These are phyloP conservation scores for Parastagonospora nodorum DNA, from an alignment of 2,329 filamentous ascomycete species.

Conservation along the genomic window DNA sequence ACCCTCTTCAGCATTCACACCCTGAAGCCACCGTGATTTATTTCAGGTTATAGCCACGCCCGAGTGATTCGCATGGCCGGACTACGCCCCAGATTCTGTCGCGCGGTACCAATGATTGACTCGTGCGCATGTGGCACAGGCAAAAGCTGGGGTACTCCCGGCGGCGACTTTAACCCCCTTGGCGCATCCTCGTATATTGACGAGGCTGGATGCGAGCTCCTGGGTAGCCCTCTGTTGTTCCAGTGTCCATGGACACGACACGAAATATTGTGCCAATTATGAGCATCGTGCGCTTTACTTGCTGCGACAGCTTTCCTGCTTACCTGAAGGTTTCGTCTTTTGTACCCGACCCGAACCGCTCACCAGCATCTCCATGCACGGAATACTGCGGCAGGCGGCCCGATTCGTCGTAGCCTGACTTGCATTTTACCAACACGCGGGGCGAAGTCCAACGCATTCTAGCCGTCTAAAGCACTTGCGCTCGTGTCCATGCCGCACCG, in stretches of 20 bases:
- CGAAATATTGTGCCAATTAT: no score
- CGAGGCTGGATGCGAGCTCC: not conserved
- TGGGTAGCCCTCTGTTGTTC: not conserved
- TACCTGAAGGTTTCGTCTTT: not conserved
- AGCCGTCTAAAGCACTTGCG: not conserved
- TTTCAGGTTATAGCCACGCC: no score
- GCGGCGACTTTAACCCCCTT: conserved; percentile 11
- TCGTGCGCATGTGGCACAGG: no score
- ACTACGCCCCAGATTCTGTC: not conserved
- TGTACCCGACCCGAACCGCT: not conserved
- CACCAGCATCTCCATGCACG: not conserved
- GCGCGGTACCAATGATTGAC: conserved; percentile 1
- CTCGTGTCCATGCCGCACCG: conserved; percentile 4
- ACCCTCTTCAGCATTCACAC: no score
- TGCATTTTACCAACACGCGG: conserved; percentile 16
- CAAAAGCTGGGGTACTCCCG: no score
- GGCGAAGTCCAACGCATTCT: conserved; percentile 5
- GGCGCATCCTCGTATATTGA: conserved; percentile 6
- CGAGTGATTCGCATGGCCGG: not conserved
- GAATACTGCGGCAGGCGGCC: not conserved
- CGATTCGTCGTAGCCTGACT: conserved; percentile 9
- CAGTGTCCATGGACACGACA: not conserved
- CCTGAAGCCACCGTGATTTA: no score
- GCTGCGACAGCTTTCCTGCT: not conserved
- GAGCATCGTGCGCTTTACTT: not conserved